phyloP scores from a whole-genome alignment of 257 asterid species.

The Solanum acaule region DNA sequence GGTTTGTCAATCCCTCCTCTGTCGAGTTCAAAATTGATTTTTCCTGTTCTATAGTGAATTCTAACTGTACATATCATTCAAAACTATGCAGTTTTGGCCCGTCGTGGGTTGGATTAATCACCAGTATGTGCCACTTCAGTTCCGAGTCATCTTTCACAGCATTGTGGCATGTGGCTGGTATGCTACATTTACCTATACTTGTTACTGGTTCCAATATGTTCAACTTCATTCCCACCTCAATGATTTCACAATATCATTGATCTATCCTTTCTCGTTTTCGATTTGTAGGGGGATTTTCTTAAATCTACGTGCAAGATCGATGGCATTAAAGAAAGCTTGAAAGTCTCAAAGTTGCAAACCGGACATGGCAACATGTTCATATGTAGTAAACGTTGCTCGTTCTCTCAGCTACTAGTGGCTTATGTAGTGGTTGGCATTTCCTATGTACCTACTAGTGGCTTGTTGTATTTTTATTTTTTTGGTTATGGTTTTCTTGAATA shows the following conservation, averaged over 20 bases:
- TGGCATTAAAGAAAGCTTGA: constrained; percentile 43
- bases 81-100: constrained; percentile 78
- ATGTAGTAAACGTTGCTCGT: neutral
- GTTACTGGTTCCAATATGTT: neutral
- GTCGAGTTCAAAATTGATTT: neutral
- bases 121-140: constrained; percentile 79
- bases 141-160: constrained; percentile 85
- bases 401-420: constrained; percentile 1
- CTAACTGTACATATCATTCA: neutral
- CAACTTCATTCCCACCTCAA: neutral
- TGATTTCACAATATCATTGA: neutral
- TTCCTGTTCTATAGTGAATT: neutral
- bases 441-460: neutral
- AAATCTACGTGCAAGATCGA: constrained; percentile 66
- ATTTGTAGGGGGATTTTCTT: constrained; percentile 66
- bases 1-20: constrained; percentile 24
- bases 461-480: neutral
- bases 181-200: neutral
- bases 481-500: neutral
- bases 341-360: neutral
- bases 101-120: constrained; percentile 95
- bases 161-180: constrained; percentile 80
- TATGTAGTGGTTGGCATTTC: neutral
- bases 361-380: neutral
- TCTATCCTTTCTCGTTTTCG: neutral